Conservation (phyloP, 2,329 filamentous ascomycete genomes). For the Epichloe aotearoae region DNA sequence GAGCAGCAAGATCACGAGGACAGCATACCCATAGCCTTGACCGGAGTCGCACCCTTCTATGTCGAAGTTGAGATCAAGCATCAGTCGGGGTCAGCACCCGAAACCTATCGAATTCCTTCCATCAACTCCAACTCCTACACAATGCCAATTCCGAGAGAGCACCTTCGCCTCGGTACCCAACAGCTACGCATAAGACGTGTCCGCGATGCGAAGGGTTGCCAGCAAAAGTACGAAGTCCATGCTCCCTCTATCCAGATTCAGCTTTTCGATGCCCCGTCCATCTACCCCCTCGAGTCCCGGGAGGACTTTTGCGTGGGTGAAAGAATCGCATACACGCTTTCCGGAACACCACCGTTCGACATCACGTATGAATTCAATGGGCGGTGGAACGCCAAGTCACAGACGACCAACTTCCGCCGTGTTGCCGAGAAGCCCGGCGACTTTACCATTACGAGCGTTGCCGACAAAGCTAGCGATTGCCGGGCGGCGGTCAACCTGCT, state of each 20-base stretch:
- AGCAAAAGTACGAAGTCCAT: constrained; percentile 58
- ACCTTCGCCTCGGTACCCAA: constrained; percentile 80
- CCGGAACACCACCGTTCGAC: constrained; percentile 83
- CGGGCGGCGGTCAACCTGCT: constrained; percentile 64
- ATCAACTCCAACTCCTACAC: constrained; percentile 63
- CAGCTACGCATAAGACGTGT: constrained; percentile 82
- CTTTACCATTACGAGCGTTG: constrained; percentile 76
- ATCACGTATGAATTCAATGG: constrained; percentile 85
- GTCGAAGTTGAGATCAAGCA: constrained; percentile 91
- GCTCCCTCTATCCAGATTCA: constrained; percentile 75
- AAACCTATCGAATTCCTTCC: constrained; percentile 68
- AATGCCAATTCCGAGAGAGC: constrained; percentile 71
- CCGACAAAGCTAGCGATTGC: constrained; percentile 81
- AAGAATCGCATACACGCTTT: constrained; percentile 80
- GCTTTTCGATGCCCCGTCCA: constrained; percentile 84
- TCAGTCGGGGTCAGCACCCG: constrained; percentile 64
- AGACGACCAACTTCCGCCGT: constrained; percentile 76
- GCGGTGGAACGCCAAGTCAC: constrained; percentile 64
- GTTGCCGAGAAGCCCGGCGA: constrained; percentile 83
- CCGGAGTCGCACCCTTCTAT: constrained; percentile 75
- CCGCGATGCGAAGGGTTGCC: constrained; percentile 75
- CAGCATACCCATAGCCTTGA: constrained; percentile 72
- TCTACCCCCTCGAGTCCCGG: constrained; percentile 73
- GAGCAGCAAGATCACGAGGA: constrained; percentile 73
- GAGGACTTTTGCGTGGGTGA: constrained; percentile 92